Conservation (phyloP, 208 protist species). For the Trypanosoma platydactyli region DNA sequence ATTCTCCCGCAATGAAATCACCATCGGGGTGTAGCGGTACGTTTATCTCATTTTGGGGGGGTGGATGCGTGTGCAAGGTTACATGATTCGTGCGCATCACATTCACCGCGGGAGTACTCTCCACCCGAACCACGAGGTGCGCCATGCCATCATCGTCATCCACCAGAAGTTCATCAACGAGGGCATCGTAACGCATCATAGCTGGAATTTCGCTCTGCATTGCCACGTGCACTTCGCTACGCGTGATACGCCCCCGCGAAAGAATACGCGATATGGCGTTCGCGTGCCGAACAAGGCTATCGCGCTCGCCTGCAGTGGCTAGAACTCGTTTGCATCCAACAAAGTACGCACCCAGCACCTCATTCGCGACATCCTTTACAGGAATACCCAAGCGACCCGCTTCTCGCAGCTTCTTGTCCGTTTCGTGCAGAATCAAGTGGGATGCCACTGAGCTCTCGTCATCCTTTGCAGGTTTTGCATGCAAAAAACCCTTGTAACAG, state of each 20-base stretch:
- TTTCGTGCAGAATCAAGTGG: background rate
- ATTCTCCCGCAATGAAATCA: background rate
- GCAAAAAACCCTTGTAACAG: constrained; percentile 21
- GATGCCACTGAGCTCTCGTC: background rate
- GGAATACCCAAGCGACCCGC: constrained; percentile 21
- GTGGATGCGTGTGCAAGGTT: too few relatives aligned
- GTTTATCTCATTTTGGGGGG: too few relatives aligned
- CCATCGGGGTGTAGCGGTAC: background rate
- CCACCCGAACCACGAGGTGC: background rate
- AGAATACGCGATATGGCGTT: constrained; percentile 11
- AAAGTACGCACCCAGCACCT: constrained; percentile 24
- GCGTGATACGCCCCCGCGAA: background rate
- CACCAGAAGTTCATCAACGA: constrained; percentile 16
- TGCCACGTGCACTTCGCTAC: background rate
- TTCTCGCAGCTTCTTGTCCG: constrained; percentile 5
- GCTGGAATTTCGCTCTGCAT: constrained; percentile 12
- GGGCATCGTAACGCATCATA: background rate
- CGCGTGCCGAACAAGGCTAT: constrained; percentile 18
- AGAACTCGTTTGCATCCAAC: constrained; percentile 25
- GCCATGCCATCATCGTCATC: background rate
- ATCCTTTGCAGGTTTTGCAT: background rate
- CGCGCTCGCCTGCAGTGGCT: constrained; percentile 14
- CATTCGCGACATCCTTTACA: background rate
- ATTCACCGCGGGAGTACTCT: background rate
- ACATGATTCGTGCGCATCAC: background rate